These are phyloP conservation scores for Cytospora piceicola DNA, from an alignment of 2,329 filamentous ascomycete genomes.

Conservation along the genomic window DNA sequence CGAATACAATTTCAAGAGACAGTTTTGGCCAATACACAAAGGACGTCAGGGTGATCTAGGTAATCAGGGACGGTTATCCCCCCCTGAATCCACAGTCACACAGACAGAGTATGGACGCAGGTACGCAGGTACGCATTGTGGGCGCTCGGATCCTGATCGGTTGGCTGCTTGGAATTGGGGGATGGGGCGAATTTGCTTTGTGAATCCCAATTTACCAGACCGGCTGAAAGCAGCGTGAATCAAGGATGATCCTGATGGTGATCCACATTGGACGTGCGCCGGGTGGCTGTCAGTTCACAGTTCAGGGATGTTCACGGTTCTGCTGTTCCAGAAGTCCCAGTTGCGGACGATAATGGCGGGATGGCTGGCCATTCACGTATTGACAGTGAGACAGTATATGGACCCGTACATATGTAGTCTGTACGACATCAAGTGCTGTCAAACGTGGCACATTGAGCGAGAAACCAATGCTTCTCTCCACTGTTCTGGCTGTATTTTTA, in stretches of 20 bases:
- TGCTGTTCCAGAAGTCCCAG: background rate
- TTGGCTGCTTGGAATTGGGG: slow-evolving; percentile 2
- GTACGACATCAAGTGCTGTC: background rate
- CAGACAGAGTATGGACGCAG: no score
- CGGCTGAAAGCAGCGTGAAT: slow-evolving; percentile 2
- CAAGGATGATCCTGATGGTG: slow-evolving; percentile 19
- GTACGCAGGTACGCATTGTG: no score
- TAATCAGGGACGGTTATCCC: background rate
- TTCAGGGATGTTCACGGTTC: background rate
- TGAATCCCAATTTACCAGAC: slow-evolving; percentile 22
- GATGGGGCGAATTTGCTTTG: slow-evolving; percentile 13
- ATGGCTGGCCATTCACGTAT: no score
- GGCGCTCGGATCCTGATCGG: background rate
- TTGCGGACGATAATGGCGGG: background rate
- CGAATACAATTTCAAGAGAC: background rate
- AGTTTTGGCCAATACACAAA: background rate
- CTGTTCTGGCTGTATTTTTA: no score
- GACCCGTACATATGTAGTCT: no score
- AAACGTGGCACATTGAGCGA: background rate
- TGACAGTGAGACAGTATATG: no score
- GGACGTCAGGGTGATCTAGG: background rate
- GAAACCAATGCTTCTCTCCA: no score
- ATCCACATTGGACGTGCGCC: slow-evolving; percentile 14
- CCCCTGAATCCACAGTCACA: slow-evolving; percentile 1
- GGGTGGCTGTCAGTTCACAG: background rate